Evolutionary conservation across 371 early-diverging fungal species (phyloP), one percentile per base, ranked within the genome.

Genomic region (Rhizopus microsporus): DNA sequence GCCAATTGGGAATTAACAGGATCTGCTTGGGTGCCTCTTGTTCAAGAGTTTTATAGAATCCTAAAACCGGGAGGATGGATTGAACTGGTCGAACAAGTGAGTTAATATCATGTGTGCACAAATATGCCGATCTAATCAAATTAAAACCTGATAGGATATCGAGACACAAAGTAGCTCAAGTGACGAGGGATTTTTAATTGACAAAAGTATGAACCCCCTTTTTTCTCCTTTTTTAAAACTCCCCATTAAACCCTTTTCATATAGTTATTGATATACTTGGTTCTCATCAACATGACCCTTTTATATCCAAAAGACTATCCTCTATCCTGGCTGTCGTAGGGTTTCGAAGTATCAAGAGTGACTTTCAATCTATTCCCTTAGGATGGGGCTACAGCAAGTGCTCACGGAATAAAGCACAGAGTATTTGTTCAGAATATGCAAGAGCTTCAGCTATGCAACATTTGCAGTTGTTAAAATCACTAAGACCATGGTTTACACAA

Each of bases 1-100:
- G 33, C 74, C 30, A 74, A 68, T 29, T 68, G 70, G 66, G 67
- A 54, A 49, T 23, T 65, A 29, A n/a, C 59, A 43, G 52, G 58
- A 42, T 15, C 46, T 15, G 49, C 51, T n/a, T 77, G 78, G 78
- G 42, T 48, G 17, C 54, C 56, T 0, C 50, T 72, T 6, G 53
- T 74, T n/a, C 47, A 52, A 9, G 77, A 77, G 13, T 71, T 63
- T 34, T 59, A 54, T 32, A 67, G 77, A 39, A 57, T 77, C 15
- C 57, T 74, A 5, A 77, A 74, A 38, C 77, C 77, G 17, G 77
- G 77, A 35, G 77, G 77, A n/a, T 77, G 74, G 74, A 62, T 77
- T 7, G 77, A 77, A 17, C 35, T 77, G 12, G 70, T 77, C 2
- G 78, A 77, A 45, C 60, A 60, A 13, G 64, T 64, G 59, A 55